phyloP scores from a whole-genome alignment of 495 filamentous ascomycete genomes.

The Cercophora newfieldiana region DNA sequence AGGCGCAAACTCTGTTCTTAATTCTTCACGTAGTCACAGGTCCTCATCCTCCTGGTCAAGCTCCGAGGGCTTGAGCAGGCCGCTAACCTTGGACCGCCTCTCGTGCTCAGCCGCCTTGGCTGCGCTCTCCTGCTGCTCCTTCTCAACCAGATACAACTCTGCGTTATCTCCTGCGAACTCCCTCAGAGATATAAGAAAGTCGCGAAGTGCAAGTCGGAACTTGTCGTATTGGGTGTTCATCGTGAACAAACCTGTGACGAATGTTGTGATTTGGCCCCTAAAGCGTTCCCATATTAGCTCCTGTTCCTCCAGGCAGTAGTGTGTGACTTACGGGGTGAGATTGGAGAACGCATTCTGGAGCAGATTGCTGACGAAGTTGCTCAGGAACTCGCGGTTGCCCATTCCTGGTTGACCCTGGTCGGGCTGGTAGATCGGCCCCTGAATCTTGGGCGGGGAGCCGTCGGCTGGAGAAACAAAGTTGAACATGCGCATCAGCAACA shows the following conservation, averaged over 20 bases:
- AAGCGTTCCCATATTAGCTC: slow-evolving; percentile 36
- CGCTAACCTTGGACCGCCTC: slow-evolving; percentile 87
- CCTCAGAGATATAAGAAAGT: slow-evolving; percentile 95
- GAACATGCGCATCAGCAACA: slow-evolving; percentile 93
- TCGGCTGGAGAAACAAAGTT: slow-evolving; percentile 74
- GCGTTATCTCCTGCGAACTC: slow-evolving; percentile 93
- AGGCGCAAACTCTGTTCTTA: slow-evolving; percentile 60
- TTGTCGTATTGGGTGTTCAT: slow-evolving; percentile 77
- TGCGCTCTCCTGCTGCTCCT: slow-evolving; percentile 79
- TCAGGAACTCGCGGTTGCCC: slow-evolving; percentile 83
- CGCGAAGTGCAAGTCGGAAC: slow-evolving; percentile 91
- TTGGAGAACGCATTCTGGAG: slow-evolving; percentile 91
- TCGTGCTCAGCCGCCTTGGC: slow-evolving; percentile 80
- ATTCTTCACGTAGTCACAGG: slow-evolving; percentile 76
- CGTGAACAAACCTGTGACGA: slow-evolving; percentile 83
- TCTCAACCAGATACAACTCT: slow-evolving; percentile 92
- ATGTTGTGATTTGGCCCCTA: slow-evolving; percentile 82
- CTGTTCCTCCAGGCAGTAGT: not conserved
- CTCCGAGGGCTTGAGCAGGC: slow-evolving; percentile 88
- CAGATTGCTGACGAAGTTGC: slow-evolving; percentile 79
- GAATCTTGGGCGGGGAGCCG: slow-evolving; percentile 72
- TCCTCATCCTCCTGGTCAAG: slow-evolving; percentile 95
- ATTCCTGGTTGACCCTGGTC: slow-evolving; percentile 79
- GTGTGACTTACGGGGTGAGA: slow-evolving; percentile 72
- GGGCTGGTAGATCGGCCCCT: slow-evolving; percentile 85